phyloP scores from a whole-genome alignment of 768 basidiomycete species.

The Punctularia strigosozonata region DNA sequence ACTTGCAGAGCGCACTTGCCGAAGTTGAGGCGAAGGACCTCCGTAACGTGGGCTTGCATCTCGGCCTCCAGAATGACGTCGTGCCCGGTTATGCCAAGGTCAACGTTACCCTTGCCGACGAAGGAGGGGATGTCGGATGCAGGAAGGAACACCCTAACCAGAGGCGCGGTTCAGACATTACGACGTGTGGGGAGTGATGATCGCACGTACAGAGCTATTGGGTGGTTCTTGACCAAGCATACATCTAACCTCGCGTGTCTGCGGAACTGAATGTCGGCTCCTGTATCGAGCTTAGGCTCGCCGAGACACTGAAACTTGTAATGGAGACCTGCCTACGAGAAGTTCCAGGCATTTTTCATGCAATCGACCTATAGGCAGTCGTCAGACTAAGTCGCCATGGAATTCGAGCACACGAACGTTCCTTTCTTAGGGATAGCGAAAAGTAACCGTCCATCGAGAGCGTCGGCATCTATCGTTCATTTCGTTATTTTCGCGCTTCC shows the following conservation, averaged over 20 bases:
- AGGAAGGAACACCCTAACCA: constrained; percentile 81
- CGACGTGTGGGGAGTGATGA: neutral
- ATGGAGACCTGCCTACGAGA: constrained; percentile 50
- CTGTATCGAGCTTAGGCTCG: constrained; percentile 23
- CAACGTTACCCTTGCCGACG: constrained; percentile 94
- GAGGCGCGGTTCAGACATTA: neutral
- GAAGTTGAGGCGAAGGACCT: constrained; percentile 78
- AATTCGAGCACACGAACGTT: constrained; percentile 14
- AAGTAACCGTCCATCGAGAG: constrained; percentile 73
- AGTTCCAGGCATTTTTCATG: constrained; percentile 85
- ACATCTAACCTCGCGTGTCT: constrained; percentile 84
- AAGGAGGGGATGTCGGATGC: constrained; percentile 97
- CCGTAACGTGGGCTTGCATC: constrained; percentile 68
- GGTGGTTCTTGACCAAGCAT: constrained; percentile 86
- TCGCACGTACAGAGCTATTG: constrained; percentile 76
- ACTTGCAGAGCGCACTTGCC: constrained; percentile 86
- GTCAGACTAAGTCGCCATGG: neutral
- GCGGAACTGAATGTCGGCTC: constrained; percentile 93
- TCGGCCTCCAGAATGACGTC: constrained; percentile 90
- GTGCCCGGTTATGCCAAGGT: constrained; percentile 95
- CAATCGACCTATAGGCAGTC: constrained; percentile 49
- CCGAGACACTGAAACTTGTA: neutral
- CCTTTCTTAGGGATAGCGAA: constrained; percentile 99
- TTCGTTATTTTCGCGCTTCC: too few relatives aligned
- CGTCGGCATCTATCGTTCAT: constrained; percentile 70